phyloP scores from a whole-genome alignment of 805 yeast species.

The Hanseniaspora thailandica region DNA sequence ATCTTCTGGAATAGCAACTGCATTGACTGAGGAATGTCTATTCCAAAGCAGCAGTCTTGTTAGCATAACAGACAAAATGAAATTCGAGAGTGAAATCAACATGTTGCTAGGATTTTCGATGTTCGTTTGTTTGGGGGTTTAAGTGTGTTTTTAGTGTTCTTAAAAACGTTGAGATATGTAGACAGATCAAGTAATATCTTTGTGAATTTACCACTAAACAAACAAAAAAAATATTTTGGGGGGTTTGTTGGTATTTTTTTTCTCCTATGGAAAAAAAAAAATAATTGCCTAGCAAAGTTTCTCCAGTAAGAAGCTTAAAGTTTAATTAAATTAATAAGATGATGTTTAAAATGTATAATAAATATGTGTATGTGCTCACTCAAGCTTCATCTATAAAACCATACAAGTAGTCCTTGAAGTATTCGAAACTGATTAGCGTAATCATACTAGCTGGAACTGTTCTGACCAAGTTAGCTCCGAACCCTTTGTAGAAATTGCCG shows the following conservation, averaged over 20 bases:
- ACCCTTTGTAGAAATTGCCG: conserved; percentile 70
- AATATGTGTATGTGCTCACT: no score
- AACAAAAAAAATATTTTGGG: background rate
- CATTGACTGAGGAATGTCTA: background rate
- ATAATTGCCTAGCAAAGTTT: no score
- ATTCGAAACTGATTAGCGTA: conserved; percentile 87
- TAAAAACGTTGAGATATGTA: background rate
- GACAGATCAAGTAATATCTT: background rate
- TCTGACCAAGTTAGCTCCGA: conserved; percentile 69
- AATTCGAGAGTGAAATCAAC: background rate
- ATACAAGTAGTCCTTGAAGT: conserved; percentile 45
- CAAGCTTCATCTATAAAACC: background rate
- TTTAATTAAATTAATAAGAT: no score
- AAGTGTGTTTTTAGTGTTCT: background rate
- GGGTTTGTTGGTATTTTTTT: background rate
- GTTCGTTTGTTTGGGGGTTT: background rate
- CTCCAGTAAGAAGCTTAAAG: no score
- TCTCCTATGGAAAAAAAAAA: background rate
- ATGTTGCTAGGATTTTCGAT: background rate
- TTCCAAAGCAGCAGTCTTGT: background rate
- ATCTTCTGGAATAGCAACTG: background rate
- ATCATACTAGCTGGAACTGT: conserved; percentile 94
- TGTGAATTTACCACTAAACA: background rate
- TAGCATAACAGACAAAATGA: background rate
- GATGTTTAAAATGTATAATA: background rate